phyloP scores from a whole-genome alignment of 345 rosid genomes.

The Gossypium turneri region DNA sequence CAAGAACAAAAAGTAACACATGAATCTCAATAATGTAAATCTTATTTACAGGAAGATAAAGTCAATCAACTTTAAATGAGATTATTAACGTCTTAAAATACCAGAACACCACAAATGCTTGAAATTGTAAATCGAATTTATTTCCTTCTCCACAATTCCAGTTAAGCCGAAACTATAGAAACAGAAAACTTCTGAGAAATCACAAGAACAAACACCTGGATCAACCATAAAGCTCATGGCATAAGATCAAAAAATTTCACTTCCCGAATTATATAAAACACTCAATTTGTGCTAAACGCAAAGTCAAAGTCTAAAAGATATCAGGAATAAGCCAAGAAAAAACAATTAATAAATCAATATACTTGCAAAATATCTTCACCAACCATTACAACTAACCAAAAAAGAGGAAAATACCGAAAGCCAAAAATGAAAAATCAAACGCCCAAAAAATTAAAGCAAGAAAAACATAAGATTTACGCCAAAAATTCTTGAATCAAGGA shows the following conservation, averaged over 20 bases:
- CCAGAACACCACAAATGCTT: not conserved
- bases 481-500: not conserved
- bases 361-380: not conserved
- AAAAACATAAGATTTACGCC: not conserved
- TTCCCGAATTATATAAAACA: not conserved
- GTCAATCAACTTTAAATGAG: not conserved
- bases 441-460: not conserved
- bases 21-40: not conserved
- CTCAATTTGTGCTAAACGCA: not conserved
- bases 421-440: not conserved
- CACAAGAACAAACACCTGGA: not conserved
- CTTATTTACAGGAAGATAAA: not conserved
- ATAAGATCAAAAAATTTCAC: not conserved
- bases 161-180: not conserved
- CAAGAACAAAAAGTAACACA: slow-evolving; percentile 1
- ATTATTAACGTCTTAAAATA: not conserved
- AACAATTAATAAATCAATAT: no score
- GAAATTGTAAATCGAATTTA: not conserved
- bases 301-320: not conserved
- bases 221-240: not conserved
- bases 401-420: not conserved
- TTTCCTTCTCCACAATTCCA: not conserved
- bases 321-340: not conserved
- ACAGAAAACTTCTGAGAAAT: not conserved
- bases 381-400: not conserved